Evolutionary conservation across 345 rosid genomes (phyloP).

Genomic region (Hibiscus mutabilis): DNA sequence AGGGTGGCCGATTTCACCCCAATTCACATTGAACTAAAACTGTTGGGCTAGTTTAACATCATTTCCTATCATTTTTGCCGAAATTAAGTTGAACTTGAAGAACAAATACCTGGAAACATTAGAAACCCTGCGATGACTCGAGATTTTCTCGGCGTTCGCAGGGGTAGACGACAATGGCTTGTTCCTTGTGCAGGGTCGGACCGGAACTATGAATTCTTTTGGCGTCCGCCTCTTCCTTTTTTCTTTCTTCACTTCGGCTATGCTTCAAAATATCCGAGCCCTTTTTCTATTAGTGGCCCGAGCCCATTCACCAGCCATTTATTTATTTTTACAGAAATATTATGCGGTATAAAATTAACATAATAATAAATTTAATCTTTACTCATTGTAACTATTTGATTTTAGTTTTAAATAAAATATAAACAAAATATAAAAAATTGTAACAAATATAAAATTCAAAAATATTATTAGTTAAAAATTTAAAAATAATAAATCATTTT

Average conservation of each 20-base stretch:
- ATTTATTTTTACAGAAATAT: too few relatives aligned
- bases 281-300: background rate
- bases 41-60: background rate
- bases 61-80: background rate
- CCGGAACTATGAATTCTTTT: slow-evolving; percentile 20
- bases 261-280: slow-evolving; percentile 12
- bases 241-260: background rate
- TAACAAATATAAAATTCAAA: too few relatives aligned
- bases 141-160: background rate
- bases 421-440: too few relatives aligned
- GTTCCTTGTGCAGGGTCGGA: background rate
- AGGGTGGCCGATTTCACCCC: too few relatives aligned
- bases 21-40: slow-evolving; percentile 5
- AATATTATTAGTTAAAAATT: too few relatives aligned
- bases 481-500: too few relatives aligned
- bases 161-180: background rate
- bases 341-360: too few relatives aligned
- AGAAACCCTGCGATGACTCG: background rate
- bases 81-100: background rate
- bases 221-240: slow-evolving; percentile 22
- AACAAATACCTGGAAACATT: slow-evolving; percentile 9
- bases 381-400: too few relatives aligned
- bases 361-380: too few relatives aligned
- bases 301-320: background rate
- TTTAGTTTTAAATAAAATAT: too few relatives aligned